Base-by-base conservation (phyloP, 192 early-diverging fungal genomes). In the Coemansia guatemalensis region DNA sequence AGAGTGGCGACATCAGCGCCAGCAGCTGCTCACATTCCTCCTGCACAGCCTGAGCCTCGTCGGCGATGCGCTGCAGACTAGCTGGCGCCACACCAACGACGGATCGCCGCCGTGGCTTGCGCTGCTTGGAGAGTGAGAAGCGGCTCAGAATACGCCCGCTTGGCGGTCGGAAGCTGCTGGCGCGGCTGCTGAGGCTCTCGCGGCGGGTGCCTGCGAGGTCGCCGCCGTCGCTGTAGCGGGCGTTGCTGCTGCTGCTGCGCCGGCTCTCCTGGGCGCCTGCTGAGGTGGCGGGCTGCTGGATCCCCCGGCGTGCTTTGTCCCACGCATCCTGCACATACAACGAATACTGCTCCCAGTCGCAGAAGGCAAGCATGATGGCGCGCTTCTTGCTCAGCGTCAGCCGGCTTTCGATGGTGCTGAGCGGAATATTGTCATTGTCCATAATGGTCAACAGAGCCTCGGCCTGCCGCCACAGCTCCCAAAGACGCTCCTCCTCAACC, bases 301-400 rank as follows among this genome's bases (percentile, higher is more conserved):
- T 81, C 33, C 72, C 78, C 39, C 60, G 61, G 22, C 72, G 65
- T 8, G 78, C 78, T 60, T 71, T 74, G 69, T 74, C 72, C 78
- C 78, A 81, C 4, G 69, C 78, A 32, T 81, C 78, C 60, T 81
- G 78, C 44, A 81, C 78, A 26, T 81, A 81, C 39, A 69, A 48
- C 65, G 78, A 74, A 71, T 81, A 81, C 69, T 81, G 78, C 69
- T 81, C 78, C 78, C 78, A 81, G 66, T 81, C 78, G 69, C 78
- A 74, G 56, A 81, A 81, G 11, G 78, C 78, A 32, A 81, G 65
- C 78, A 81, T 81, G 48, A 81, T 81, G 20, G 78, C 72, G 24
- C 78, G 78, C 72, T 74, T 81, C 62, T 81, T 81, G 72, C 78
- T 81, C 27, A 81, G 66, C 44, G 72, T 74, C 50, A 81, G 57